These are phyloP conservation scores for Clitoria ternatea DNA, from an alignment of 306 rosid species.

Conservation along the genomic window DNA sequence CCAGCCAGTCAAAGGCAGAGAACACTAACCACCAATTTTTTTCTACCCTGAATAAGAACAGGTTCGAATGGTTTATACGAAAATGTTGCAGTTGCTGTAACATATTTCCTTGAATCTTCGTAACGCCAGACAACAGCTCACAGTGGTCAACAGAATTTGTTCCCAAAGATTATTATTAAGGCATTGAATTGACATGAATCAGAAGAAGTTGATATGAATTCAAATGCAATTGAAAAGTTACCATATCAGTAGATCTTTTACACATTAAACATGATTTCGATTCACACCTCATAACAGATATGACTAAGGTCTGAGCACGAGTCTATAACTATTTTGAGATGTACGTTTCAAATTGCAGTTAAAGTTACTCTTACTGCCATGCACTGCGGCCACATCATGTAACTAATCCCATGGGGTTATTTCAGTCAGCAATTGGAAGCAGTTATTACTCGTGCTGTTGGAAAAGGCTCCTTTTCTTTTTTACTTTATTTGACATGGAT, in stretches of 20 bases:
- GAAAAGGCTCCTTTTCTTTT: too few relatives aligned
- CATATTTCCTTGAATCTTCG: conserved; percentile 25
- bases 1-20: conserved; percentile 36
- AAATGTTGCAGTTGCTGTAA: conserved; percentile 55
- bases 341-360: too few relatives aligned
- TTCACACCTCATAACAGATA: too few relatives aligned
- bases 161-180: not conserved
- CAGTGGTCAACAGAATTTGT: not conserved
- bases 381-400: too few relatives aligned
- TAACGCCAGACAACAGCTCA: not conserved
- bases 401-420: too few relatives aligned
- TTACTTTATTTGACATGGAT: too few relatives aligned
- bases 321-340: too few relatives aligned
- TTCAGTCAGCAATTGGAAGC: too few relatives aligned
- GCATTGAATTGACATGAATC: not conserved
- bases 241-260: not conserved
- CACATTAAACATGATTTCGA: too few relatives aligned
- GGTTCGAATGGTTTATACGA: conserved; percentile 60
- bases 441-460: too few relatives aligned
- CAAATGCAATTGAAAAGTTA: not conserved
- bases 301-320: too few relatives aligned
- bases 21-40: not conserved
- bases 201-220: not conserved
- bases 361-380: too few relatives aligned
- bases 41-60: conserved; percentile 25